Evolutionary conservation across 257 asterid species (phyloP).

Genomic region (Coffea eugenioides): DNA sequence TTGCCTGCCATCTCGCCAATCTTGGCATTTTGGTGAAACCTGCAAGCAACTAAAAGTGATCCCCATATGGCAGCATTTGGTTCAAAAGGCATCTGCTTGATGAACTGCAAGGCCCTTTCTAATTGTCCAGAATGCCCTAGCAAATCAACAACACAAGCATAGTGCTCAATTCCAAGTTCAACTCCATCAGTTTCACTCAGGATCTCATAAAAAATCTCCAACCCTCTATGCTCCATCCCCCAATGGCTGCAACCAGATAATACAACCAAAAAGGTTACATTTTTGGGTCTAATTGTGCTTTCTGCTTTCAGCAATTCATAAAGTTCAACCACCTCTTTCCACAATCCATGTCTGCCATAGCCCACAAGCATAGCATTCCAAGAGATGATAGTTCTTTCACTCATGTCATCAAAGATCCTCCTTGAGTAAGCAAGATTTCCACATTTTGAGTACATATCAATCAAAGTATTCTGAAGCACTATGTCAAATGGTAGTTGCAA

Average conservation of each 20-base stretch:
- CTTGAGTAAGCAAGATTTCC: slow-evolving; percentile 75
- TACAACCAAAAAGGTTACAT: slow-evolving; percentile 57
- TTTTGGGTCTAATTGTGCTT: slow-evolving; percentile 42
- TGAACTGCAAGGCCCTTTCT: slow-evolving; percentile 61
- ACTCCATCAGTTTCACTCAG: slow-evolving; percentile 21
- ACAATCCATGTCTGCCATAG: slow-evolving; percentile 73
- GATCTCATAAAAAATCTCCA: slow-evolving; percentile 53
- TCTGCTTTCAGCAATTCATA: slow-evolving; percentile 58
- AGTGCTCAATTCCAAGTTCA: slow-evolving; percentile 68
- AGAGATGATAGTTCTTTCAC: slow-evolving; percentile 60
- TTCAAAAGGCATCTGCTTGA: slow-evolving; percentile 64
- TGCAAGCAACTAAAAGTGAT: slow-evolving; percentile 88
- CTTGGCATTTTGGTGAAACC: slow-evolving; percentile 47
- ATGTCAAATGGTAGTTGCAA: slow-evolving; percentile 37
- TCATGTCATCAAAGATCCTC: slow-evolving; percentile 58
- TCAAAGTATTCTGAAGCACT: slow-evolving; percentile 70
- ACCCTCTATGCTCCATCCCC: slow-evolving; percentile 66
- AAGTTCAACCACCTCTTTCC: slow-evolving; percentile 54
- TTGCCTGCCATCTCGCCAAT: slow-evolving; percentile 68
- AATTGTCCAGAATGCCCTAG: slow-evolving; percentile 83
- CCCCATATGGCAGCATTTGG: slow-evolving; percentile 89
- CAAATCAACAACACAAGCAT: slow-evolving; percentile 85
- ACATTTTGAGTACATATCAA: slow-evolving; percentile 91
- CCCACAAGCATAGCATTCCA: slow-evolving; percentile 89
- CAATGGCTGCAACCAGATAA: slow-evolving; percentile 92